Base-by-base conservation (phyloP, 75 land plant genomes). In the Pinus tabuliformis region DNA sequence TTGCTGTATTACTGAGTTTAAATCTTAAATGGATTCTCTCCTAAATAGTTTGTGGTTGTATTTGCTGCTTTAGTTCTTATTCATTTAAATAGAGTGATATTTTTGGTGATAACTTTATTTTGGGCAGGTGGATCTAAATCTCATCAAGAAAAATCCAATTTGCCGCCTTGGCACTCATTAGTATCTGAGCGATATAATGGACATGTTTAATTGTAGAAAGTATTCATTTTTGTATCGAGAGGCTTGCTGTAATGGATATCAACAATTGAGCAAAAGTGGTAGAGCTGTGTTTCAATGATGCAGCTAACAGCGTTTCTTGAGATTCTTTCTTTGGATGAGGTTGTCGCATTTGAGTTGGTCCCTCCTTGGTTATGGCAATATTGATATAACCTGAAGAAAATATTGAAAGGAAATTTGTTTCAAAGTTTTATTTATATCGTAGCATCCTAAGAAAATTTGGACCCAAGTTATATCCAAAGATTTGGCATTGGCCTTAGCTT, bases 101-200 rank as follows among this genome's bases (percentile, higher is more conserved):
- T 16, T 6, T 28, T 56, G 21, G 0, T 26, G 45, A 20, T 13
- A 36, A 22, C 12, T 57, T 54, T 79, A 56, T 56, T 73, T 62
- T 65, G 59, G 62, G 62, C 90, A 96, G 99, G 95, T 95, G 68
- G 95, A 95, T 85, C 86, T 97, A 75, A 75, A 81, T 64, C 83
- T 90, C n/a, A 92, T 97, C 76, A 92, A 95, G 81, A 75, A 61
- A 36, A 94, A 90, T 71, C 92, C 98, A 6, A 90, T 97, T n/a
- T 94, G 99, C 57, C 95, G 98, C 63, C 79, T 97, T 61, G 99
- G 98, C 36, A 57, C 91, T 30, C 33, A 93, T 15, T 78, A 78
- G 78, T 49, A 58, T 58, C 26, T 30, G 26, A 39, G 74, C 26
- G n/a, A 22, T 28, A 28, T 71, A 20, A 62, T 18, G 24, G 21